These are phyloP conservation scores for Ceratobasidium sp. DNA, from an alignment of 1,284 basidiomycete species.

Conservation along the genomic window DNA sequence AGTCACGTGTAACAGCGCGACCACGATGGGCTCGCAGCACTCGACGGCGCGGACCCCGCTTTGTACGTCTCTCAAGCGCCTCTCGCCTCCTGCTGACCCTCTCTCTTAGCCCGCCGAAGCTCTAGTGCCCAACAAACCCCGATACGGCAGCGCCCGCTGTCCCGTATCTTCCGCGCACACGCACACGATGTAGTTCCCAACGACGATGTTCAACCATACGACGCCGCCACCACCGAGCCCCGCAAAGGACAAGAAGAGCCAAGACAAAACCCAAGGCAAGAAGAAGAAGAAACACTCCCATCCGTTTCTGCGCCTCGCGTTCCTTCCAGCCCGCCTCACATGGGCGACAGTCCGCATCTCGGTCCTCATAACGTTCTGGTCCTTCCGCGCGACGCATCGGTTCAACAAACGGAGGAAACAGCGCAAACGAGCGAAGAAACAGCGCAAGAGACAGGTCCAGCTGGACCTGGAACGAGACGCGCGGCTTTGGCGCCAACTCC, in stretches of 20 bases:
- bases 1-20: slow-evolving; percentile 11
- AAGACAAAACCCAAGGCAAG: background rate
- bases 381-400: slow-evolving; percentile 28
- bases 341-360: slow-evolving; percentile 13
- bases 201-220: slow-evolving; percentile 16
- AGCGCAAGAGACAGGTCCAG: slow-evolving; percentile 2
- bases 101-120: background rate
- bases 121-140: background rate
- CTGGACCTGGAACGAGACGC: slow-evolving; percentile 27
- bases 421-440: background rate
- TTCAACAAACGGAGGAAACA: slow-evolving; percentile 24
- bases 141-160: background rate
- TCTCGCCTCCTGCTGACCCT: background rate
- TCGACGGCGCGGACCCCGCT: slow-evolving; percentile 8
- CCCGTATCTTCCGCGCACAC: background rate
- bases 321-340: slow-evolving; percentile 28
- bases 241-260: background rate
- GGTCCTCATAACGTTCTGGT: slow-evolving; percentile 17
- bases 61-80: slow-evolving; percentile 7
- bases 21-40: slow-evolving; percentile 26
- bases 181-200: slow-evolving; percentile 2
- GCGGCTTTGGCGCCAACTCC: slow-evolving; percentile 15
- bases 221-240: background rate
- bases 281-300: slow-evolving; percentile 13
- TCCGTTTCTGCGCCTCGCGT: slow-evolving; percentile 16